Percentiles rank a stretch among this genome's conserved stretches.
phyloP scores from a whole-genome alignment of 768 basidiomycete species.

The Hirschioporus abietinus region DNA sequence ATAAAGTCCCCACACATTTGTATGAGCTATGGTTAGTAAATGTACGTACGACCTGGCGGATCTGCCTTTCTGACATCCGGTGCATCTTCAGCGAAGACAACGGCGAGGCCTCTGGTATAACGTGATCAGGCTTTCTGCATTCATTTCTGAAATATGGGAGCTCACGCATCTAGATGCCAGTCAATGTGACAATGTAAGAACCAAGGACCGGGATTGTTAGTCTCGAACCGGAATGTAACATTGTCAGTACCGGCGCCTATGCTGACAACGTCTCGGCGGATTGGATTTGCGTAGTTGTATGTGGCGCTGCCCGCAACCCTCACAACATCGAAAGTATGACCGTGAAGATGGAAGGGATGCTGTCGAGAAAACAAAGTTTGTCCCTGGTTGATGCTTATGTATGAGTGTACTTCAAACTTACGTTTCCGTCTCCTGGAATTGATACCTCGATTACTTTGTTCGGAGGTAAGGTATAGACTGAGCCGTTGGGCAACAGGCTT shows the following conservation, averaged over 20 bases:
- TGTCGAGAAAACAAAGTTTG: not conserved
- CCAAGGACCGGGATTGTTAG: slow-evolving; percentile 33
- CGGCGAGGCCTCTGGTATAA: slow-evolving; percentile 27
- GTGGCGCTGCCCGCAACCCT: not conserved
- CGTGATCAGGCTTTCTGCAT: not conserved
- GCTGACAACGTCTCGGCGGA: slow-evolving; percentile 5
- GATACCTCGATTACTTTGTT: slow-evolving; percentile 14
- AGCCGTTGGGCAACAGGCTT: slow-evolving; percentile 9
- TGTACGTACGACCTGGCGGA: not conserved
- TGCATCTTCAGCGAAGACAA: slow-evolving; percentile 36
- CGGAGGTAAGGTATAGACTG: slow-evolving; percentile 8
- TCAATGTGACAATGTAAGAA: slow-evolving; percentile 42
- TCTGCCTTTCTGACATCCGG: slow-evolving; percentile 6
- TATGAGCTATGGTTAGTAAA: slow-evolving; percentile 1
- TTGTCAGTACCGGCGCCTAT: slow-evolving; percentile 10
- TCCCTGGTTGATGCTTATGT: no score
- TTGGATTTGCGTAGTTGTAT: slow-evolving; percentile 6
- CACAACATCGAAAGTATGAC: slow-evolving; percentile 5
- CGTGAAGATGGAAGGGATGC: slow-evolving; percentile 13
- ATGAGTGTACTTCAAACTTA: not conserved
- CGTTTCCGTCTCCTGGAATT: slow-evolving; percentile 8
- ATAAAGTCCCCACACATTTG: no score
- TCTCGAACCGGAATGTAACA: slow-evolving; percentile 6
- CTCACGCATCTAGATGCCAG: slow-evolving; percentile 36
- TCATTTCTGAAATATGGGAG: not conserved